Conservation (phyloP, 148 eudicot species). For the Rhododendron kiyosumense region DNA sequence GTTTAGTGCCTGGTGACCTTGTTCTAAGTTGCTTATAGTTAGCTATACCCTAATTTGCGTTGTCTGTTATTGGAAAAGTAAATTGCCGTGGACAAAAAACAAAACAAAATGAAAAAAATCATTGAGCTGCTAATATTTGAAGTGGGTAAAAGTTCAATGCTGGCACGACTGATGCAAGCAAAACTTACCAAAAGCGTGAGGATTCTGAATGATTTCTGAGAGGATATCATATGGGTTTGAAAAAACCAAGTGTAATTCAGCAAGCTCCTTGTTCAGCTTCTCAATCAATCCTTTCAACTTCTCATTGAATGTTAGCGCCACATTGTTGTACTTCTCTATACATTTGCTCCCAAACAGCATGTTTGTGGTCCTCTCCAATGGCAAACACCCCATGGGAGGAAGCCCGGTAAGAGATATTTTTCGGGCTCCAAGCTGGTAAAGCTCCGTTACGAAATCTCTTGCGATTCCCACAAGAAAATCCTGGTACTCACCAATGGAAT, state of each 20-base stretch:
- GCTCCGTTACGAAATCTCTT: conserved; percentile 11
- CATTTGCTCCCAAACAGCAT: conserved; percentile 30
- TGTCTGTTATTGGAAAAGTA: neutral
- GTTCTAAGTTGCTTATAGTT: neutral
- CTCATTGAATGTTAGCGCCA: conserved; percentile 48
- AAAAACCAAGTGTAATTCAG: conserved; percentile 44
- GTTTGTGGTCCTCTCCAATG: conserved; percentile 36
- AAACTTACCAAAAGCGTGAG: conserved; percentile 49
- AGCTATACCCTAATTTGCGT: neutral
- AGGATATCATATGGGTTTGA: conserved; percentile 51
- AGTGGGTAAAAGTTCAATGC: neutral
- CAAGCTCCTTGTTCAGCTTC: conserved; percentile 37
- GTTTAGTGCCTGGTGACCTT: neutral
- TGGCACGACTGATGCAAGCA: neutral
- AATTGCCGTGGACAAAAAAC: neutral
- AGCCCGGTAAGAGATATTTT: conserved; percentile 27
- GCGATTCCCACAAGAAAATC: conserved; percentile 19
- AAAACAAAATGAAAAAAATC: neutral
- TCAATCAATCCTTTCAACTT: conserved; percentile 44
- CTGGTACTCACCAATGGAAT: conserved; percentile 15
- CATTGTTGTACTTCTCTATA: conserved; percentile 43
- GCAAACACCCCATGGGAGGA: conserved; percentile 52
- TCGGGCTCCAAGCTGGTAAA: conserved; percentile 26
- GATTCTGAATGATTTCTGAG: conserved; percentile 45
- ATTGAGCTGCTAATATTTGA: neutral